Evolutionary conservation across 352 stramenopile species (phyloP), one percentile per base, ranked within the genome.

Genomic region (Halophytophthora batemanensis): DNA sequence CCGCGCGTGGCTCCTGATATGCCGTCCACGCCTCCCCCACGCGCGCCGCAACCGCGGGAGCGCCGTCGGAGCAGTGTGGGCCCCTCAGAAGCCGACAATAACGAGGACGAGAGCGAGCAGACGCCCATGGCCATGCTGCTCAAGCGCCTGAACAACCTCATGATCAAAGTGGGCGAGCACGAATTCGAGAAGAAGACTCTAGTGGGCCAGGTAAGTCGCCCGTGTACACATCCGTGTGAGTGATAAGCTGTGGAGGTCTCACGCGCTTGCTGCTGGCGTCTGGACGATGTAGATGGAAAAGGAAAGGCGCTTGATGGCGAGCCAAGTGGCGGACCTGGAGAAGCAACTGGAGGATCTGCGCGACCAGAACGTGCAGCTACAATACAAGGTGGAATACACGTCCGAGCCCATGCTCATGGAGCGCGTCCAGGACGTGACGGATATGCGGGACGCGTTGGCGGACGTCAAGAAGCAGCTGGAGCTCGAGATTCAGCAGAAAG

Each of bases 121-220:
- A 72, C 69, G 19, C 51, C 81, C 2, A 89, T 93, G 71, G 45
- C 65, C 7, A 91, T 93, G 82, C 61, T 93, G 46, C 59, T 93
- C 13, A 85, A 84, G 36, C 66, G 82, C 34, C 69, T 93, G 46
- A 93, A 93, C 59, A 69, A 76, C 35, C 65, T 93, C n/a, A 90
- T 91, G 80, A 64, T 93, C 43, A 86, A 88, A 54, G 80, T 82
- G 10, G 82, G 82, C 42, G 80, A 93, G 52, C 82, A 91, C 69
- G 82, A 93, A 56, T 93, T 91, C 39, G 82, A 93, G 61, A 93
- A 93, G 70, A 90, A 88, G 55, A 87, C 69, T 58, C 74, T 93
- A 21, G 80, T 91, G 37, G 77, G 90, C 36, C 64, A 71, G 58
- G 74, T 85, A 50, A 22, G 56, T 6, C 33, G 33, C 25, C 18